A percentile compares a stretch with the other conserved stretches of the same genome.
Evolutionary conservation across 1,284 basidiomycete species (phyloP).

Genomic region (Rhodotorula sp.): DNA sequence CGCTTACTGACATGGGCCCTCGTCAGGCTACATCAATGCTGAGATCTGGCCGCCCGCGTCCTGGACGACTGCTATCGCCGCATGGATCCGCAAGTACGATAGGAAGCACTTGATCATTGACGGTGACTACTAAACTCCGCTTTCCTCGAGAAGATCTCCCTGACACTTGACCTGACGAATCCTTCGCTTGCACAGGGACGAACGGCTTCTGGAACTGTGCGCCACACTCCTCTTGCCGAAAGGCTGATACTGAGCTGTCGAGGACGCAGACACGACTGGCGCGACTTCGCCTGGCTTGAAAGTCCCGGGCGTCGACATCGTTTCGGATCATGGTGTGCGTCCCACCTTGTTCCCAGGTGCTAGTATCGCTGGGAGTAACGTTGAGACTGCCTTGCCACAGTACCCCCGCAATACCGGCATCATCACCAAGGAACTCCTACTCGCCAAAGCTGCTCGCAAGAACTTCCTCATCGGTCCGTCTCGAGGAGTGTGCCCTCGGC

Average conservation of each 20-base stretch:
- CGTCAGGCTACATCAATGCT: constrained; percentile 18
- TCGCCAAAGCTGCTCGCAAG: constrained; percentile 16
- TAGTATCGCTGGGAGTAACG: not conserved
- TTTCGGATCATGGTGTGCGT: constrained; percentile 23
- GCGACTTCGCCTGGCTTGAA: constrained; percentile 4
- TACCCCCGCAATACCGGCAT: constrained; percentile 35
- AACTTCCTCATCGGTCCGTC: constrained; percentile 29
- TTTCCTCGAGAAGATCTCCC: not conserved
- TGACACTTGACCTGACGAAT: not conserved
- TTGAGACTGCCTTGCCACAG: not conserved
- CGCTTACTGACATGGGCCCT: too few relatives aligned
- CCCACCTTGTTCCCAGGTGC: not conserved
- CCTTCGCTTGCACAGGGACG: constrained; percentile 3
- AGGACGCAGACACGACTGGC: not conserved
- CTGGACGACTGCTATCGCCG: constrained; percentile 22
- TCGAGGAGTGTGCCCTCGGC: not conserved
- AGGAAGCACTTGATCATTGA: constrained; percentile 33
- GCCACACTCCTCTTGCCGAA: not conserved
- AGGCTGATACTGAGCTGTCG: not conserved
- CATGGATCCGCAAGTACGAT: constrained; percentile 18
- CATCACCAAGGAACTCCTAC: constrained; percentile 10
- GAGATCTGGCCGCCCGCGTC: constrained; percentile 25
- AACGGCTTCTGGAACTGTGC: constrained; percentile 36
- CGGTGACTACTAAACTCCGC: not conserved
- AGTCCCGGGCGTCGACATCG: constrained; percentile 12